Base-by-base conservation (phyloP, 2,329 filamentous ascomycete genomes). In the Nigrograna mackinnonii region DNA sequence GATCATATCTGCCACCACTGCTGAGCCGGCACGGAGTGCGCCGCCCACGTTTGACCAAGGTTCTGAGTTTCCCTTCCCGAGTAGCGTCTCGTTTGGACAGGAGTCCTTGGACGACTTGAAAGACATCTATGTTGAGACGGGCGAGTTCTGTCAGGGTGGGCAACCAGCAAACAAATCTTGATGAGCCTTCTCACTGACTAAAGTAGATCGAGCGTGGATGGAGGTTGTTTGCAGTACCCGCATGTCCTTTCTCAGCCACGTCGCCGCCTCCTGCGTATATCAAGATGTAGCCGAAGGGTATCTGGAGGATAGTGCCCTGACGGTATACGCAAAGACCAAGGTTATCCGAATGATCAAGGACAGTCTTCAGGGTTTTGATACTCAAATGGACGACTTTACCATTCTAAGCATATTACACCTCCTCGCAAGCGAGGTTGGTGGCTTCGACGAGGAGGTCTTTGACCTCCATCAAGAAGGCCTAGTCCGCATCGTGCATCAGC, bases 201-300 rank as follows among this genome's bases (percentile, higher is more conserved):
- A 19, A 14, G 12, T 18, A 58, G 59, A 60, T 30, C 42, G 42
- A 30, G 17, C 43, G n/a, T 64, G 62, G 60, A 57, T 66, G 55
- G 51, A 51, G 17, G 43, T 44, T 14, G 39, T 66, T 5, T 67
- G 62, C 50, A 47, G 48, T 34, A 56, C 54, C 22, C 55, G 39
- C 20, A 55, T 64, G 40, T 62, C 60, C 2, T 62, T 66, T 21
- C 54, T 67, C n/a, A 61, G 62, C 26, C 62, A 66, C 38, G 54
- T 65, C 30, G 60, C 57, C 43, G 53, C 55, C n/a, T 39, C 53
- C n/a, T 60, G 61, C 39, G 60, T 66, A 16, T 67, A 59, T 42
- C 55, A 62, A 40, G 64, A 67, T 37, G 41, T 64, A 12, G 39
- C 44, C 9, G 57, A 66, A 30, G 57, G 60, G 4, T 41, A 56